phyloP scores from a whole-genome alignment of 192 early-diverging fungal species.

The Backusella westeae region DNA sequence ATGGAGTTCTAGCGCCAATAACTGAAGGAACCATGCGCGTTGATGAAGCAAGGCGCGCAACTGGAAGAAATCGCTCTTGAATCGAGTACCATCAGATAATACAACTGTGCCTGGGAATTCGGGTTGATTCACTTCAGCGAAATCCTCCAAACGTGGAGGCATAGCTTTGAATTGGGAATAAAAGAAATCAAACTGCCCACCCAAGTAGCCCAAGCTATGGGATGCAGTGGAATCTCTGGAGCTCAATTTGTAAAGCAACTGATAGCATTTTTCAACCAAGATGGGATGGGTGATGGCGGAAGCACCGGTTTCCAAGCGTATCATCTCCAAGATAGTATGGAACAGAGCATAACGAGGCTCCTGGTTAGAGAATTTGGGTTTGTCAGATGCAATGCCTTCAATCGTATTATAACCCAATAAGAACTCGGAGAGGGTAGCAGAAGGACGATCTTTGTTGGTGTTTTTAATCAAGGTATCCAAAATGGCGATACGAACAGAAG shows the following conservation, averaged over 20 bases:
- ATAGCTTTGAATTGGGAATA: slow-evolving; percentile 57
- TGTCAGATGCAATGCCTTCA: slow-evolving; percentile 37
- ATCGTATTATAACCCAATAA: slow-evolving; percentile 78
- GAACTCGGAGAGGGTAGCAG: slow-evolving; percentile 85
- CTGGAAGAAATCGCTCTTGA: slow-evolving; percentile 29
- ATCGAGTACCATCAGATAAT: background rate
- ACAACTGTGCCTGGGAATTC: slow-evolving; percentile 15
- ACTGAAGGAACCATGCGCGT: slow-evolving; percentile 87
- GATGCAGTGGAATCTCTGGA: slow-evolving; percentile 62
- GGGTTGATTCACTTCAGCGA: background rate
- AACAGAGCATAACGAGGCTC: slow-evolving; percentile 33
- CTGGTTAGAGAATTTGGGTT: slow-evolving; percentile 4
- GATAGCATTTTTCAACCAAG: slow-evolving; percentile 85
- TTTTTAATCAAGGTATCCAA: slow-evolving; percentile 85
- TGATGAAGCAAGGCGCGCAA: slow-evolving; percentile 68
- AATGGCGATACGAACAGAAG: slow-evolving; percentile 74
- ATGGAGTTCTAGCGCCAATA: slow-evolving; percentile 86
- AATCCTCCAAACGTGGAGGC: slow-evolving; percentile 32
- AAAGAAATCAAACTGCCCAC: slow-evolving; percentile 72
- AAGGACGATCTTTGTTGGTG: slow-evolving; percentile 45
- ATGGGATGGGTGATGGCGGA: slow-evolving; percentile 59
- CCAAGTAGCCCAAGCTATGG: slow-evolving; percentile 75
- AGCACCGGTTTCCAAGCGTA: slow-evolving; percentile 13
- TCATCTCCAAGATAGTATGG: background rate
- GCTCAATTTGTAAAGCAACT: slow-evolving; percentile 83